Evolutionary conservation across 1,284 basidiomycete species (phyloP).

Genomic region (Singerocomus inundabilis): DNA sequence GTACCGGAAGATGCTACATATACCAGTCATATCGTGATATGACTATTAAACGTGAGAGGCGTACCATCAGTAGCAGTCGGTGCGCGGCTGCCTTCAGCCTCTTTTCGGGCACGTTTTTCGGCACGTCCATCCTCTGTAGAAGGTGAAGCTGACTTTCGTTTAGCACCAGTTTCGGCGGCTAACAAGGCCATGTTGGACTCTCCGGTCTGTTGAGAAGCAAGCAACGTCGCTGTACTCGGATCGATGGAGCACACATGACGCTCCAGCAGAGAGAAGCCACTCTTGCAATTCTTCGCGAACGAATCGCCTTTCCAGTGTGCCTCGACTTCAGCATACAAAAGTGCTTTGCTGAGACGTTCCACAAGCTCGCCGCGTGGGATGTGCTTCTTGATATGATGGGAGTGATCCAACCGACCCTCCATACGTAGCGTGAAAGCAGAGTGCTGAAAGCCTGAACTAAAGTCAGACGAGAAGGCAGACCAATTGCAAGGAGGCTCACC

Average conservation of each 20-base stretch:
- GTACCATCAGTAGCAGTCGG: slow-evolving; percentile 38
- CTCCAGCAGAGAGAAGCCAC: slow-evolving; percentile 68
- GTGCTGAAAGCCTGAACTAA: slow-evolving; percentile 62
- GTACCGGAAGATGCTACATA: slow-evolving; percentile 14
- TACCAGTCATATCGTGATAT: not conserved
- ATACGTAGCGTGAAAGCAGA: slow-evolving; percentile 72
- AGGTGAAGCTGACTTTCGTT: slow-evolving; percentile 51
- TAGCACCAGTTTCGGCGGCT: slow-evolving; percentile 26
- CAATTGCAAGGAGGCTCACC: slow-evolving; percentile 40
- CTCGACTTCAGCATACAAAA: slow-evolving; percentile 83
- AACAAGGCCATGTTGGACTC: slow-evolving; percentile 15
- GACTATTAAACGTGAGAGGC: not conserved
- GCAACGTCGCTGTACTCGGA: slow-evolving; percentile 28
- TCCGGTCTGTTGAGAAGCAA: slow-evolving; percentile 22
- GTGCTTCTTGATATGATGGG: slow-evolving; percentile 63
- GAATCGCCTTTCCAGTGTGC: slow-evolving; percentile 68
- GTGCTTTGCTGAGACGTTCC: slow-evolving; percentile 75
- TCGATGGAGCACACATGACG: slow-evolving; percentile 63
- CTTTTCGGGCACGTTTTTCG: slow-evolving; percentile 52
- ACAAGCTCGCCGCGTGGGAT: slow-evolving; percentile 81
- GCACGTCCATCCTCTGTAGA: slow-evolving; percentile 42
- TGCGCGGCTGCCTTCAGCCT: slow-evolving; percentile 35
- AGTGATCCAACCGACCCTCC: slow-evolving; percentile 68
- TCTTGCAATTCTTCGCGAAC: slow-evolving; percentile 61
- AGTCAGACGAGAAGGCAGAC: slow-evolving; percentile 6